Evolutionary conservation across 129 eudicot species (phyloP), one percentile per base, ranked within the genome.

Genomic region (Centrapalus pauciflorus): DNA sequence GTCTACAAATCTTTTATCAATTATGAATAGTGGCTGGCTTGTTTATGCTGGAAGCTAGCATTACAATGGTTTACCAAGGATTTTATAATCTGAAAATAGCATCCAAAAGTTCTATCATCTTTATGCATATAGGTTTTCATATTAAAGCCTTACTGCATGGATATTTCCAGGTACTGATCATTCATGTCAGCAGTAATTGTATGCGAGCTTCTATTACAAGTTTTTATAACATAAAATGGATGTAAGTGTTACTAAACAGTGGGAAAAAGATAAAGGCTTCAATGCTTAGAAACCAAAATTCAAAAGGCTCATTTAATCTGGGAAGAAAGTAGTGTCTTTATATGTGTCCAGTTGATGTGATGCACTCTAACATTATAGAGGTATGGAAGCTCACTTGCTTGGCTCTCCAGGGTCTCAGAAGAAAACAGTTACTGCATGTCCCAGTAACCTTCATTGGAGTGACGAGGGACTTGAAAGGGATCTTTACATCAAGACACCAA

Each of bases 401-500:
- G 45, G 51, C 49, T 25, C 61, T 75, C 37, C 83, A 89, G 99
- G 89, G 61, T 55, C 82, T 66, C 80, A 29, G 37, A 61, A 51
- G 43, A 70, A 67, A 61, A 49, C 60, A 16, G 2, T 55, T 64
- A 75, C 81, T 74, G 69, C 69, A 62, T 93, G 99, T 70, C 96
- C 96, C 28, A 72, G 77, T 54, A 82, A 70, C 71, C 46, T 77
- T 71, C 89, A 29, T 4, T 86, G 96, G 99, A 80, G 68, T 74
- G 81, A 77, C 52, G 93, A 87, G 70, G 87, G 84, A 59, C 87
- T 89, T 66, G 99, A 93, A 78, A 84, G 68, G 51, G 99, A 93
- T 77, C 90, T 93, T 27, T 80, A 89, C 83, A 93, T 93, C 77
- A 83, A 83, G 74, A 82, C 92, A 0, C 60, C 82, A 60, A 84